phyloP scores from a whole-genome alignment of 306 rosid species.

The Rubus idaeus region DNA sequence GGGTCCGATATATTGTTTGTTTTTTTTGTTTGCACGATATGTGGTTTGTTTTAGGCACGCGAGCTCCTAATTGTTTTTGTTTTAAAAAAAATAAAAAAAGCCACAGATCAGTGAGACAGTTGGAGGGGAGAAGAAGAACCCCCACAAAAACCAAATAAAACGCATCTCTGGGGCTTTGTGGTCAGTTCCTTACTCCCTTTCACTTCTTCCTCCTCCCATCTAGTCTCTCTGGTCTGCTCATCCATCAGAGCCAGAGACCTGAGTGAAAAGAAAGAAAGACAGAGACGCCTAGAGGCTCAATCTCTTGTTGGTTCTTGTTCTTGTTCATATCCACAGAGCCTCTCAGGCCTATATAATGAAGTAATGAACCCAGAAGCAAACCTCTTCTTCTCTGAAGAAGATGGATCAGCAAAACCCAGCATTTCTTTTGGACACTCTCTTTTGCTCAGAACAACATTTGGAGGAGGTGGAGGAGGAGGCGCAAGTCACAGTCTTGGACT shows the following conservation, averaged over 20 bases:
- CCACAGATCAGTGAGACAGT: not conserved
- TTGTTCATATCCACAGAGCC: not conserved
- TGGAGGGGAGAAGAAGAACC: not conserved
- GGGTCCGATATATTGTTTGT: conserved; percentile 4
- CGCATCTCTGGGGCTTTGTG: not conserved
- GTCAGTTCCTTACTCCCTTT: not conserved
- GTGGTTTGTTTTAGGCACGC: conserved; percentile 9
- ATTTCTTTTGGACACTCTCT: conserved; percentile 54
- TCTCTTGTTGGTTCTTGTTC: not conserved
- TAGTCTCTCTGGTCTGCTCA: not conserved
- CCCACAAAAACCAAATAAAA: conserved; percentile 31
- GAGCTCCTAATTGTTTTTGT: conserved; percentile 11
- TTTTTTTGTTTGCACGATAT: too few relatives aligned
- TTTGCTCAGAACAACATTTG: conserved; percentile 69
- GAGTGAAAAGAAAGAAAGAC: conserved; percentile 5
- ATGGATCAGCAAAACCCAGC: conserved; percentile 44
- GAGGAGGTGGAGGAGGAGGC: conserved; percentile 42
- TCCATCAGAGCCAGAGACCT: conserved; percentile 10
- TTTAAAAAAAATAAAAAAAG: not conserved
- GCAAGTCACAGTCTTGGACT: not conserved
- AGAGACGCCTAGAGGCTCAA: conserved; percentile 22
- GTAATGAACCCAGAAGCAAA: conserved; percentile 38
- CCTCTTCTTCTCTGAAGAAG: conserved; percentile 41
- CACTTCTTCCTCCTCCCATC: not conserved
- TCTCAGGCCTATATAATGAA: conserved; percentile 28